A percentile compares a stretch with the other conserved stretches of the same genome.
phyloP scores from a whole-genome alignment of 805 yeast genomes.

The Barnettozyma sp. region DNA sequence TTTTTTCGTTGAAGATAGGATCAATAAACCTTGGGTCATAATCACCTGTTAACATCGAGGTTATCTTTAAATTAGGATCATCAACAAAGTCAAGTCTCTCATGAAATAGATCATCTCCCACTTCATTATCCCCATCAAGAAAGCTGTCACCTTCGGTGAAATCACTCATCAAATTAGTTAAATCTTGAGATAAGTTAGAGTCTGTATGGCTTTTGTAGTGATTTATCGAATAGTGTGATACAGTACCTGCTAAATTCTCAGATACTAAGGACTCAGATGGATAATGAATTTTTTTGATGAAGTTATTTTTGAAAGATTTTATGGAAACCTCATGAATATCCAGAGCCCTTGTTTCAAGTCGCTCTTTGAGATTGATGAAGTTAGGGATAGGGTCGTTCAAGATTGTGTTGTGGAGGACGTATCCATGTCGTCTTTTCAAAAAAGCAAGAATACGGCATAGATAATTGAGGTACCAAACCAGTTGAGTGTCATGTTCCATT shows the following conservation, averaged over 20 bases:
- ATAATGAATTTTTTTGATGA: conserved; percentile 16
- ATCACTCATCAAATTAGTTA: neutral
- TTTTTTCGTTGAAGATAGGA: conserved; percentile 13
- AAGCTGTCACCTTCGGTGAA: neutral
- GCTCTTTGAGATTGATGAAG: conserved; percentile 9
- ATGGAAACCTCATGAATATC: conserved; percentile 20
- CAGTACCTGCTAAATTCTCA: neutral
- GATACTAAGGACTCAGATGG: conserved; percentile 14
- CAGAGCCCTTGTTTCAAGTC: conserved; percentile 17
- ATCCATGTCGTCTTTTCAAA: conserved; percentile 16
- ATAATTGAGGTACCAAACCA: conserved; percentile 15
- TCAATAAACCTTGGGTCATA: conserved; percentile 23
- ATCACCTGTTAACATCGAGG: conserved; percentile 15
- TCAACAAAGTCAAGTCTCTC: conserved; percentile 11
- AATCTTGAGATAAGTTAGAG: neutral
- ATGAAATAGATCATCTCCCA: neutral
- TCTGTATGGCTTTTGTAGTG: conserved; percentile 4
- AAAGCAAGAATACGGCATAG: conserved; percentile 19
- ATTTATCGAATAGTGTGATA: neutral
- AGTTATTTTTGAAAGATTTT: conserved; percentile 11
- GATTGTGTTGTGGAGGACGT: conserved; percentile 14
- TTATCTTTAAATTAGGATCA: conserved; percentile 7
- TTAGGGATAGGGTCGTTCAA: conserved; percentile 20
- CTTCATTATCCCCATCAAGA: neutral
- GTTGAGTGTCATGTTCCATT: conserved; percentile 8